Evolutionary conservation across 2,329 filamentous ascomycete species (phyloP).

Genomic region (Botrytis sinoallii): DNA sequence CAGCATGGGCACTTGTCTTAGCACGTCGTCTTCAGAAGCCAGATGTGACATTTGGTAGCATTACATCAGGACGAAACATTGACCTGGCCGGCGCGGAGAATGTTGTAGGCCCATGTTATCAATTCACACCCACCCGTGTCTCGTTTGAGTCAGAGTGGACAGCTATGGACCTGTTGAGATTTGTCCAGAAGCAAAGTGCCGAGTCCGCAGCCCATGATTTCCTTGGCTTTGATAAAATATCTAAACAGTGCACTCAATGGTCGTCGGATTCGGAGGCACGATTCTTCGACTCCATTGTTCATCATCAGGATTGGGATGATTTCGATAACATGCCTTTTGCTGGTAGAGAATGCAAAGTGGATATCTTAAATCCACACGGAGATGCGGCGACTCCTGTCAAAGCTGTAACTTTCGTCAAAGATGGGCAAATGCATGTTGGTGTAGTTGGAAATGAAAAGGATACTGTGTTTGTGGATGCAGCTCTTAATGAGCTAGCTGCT

Average conservation of each 20-base stretch:
- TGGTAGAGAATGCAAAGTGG: constrained; percentile 33
- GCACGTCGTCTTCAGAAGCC: constrained; percentile 31
- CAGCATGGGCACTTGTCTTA: constrained; percentile 45
- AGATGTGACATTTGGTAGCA: constrained; percentile 32
- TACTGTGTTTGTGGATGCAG: constrained; percentile 38
- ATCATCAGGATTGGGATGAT: constrained; percentile 41
- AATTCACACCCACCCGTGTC: constrained; percentile 46
- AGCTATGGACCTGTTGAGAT: constrained; percentile 36
- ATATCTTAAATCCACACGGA: constrained; percentile 40
- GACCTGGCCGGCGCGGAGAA: constrained; percentile 40
- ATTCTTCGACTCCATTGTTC: constrained; percentile 40
- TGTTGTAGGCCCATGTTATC: constrained; percentile 46
- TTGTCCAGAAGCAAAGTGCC: constrained; percentile 38
- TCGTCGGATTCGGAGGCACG: constrained; percentile 21
- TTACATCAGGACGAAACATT: constrained; percentile 44
- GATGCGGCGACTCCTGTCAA: constrained; percentile 44
- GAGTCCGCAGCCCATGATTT: constrained; percentile 38
- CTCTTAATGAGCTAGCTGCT: constrained; percentile 37
- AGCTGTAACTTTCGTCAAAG: constrained; percentile 44
- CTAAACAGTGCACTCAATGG: constrained; percentile 40
- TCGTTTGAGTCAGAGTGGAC: constrained; percentile 39
- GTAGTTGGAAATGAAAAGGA: constrained; percentile 45
- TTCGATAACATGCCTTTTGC: constrained; percentile 45
- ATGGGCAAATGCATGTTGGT: constrained; percentile 43
- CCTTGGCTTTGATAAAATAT: constrained; percentile 39